Evolutionary conservation across 2,329 filamentous ascomycete species (phyloP).

Genomic region (Leptosphaerulina australis): DNA sequence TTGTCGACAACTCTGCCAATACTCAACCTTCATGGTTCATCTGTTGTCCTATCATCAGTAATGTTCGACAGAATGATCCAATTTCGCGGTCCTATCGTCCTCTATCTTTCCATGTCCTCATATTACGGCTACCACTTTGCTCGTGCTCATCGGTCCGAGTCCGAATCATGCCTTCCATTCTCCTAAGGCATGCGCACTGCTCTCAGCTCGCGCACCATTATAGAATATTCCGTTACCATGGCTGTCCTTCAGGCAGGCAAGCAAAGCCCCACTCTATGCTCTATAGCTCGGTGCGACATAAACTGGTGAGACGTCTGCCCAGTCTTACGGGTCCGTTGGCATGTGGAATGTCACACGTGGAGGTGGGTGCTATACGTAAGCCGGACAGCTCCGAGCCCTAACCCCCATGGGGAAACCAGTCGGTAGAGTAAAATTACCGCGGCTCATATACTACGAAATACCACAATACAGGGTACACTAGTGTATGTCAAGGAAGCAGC

Average conservation of each 20-base stretch:
- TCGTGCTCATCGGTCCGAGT: conserved; percentile 8
- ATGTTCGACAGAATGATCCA: too few relatives aligned
- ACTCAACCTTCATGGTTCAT: too few relatives aligned
- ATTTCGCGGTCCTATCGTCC: too few relatives aligned
- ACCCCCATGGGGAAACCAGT: conserved; percentile 6
- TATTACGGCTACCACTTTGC: too few relatives aligned
- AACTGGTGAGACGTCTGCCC: conserved; percentile 1
- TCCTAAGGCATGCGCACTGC: not conserved
- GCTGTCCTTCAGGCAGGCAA: not conserved
- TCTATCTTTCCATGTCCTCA: too few relatives aligned
- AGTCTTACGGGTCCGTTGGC: not conserved
- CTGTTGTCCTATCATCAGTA: too few relatives aligned
- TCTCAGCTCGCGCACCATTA: not conserved
- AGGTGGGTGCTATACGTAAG: conserved; percentile 10
- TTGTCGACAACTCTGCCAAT: too few relatives aligned
- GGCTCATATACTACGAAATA: conserved; percentile 3
- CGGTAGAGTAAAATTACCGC: conserved; percentile 5
- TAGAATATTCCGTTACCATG: not conserved
- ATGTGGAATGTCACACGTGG: conserved; percentile 1
- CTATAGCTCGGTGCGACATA: not conserved
- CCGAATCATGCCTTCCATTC: not conserved
- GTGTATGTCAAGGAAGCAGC: conserved; percentile 8
- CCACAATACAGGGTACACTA: not conserved
- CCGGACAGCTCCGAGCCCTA: conserved; percentile 7
- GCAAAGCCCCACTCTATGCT: not conserved